Conservation (phyloP, 1,139 yeast species). For the Zygotorulaspora mrakii region DNA sequence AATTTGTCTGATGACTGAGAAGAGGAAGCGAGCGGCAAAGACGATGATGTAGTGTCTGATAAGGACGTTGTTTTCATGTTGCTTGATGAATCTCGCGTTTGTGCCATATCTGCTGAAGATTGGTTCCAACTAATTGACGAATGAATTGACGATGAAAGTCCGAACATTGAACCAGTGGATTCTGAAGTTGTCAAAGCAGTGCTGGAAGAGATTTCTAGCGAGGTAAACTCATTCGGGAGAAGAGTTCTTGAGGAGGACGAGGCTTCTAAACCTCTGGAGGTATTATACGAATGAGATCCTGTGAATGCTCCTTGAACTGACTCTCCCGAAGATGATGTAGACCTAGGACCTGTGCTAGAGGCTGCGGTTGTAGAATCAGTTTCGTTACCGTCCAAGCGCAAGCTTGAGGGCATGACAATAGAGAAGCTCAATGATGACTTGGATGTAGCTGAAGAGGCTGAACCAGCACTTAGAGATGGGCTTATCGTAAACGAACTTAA, state of each 20-base stretch:
- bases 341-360: background rate
- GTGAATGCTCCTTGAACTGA: background rate
- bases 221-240: background rate
- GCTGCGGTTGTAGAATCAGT: background rate
- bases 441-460: background rate
- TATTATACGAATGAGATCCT: background rate
- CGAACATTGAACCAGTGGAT: too few species aligned
- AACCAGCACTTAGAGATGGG: background rate
- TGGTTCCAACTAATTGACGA: background rate
- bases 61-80: background rate
- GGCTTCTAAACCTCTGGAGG: background rate
- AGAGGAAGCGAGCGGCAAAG: background rate
- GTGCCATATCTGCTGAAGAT: background rate
- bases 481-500: background rate
- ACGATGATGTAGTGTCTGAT: background rate
- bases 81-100: background rate
- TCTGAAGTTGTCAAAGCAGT: too few species aligned
- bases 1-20: too few species aligned
- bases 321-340: background rate
- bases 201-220: background rate
- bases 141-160: too few species aligned
- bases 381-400: background rate
- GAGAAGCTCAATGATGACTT: background rate
- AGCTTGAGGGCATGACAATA: slow-evolving; percentile 9
- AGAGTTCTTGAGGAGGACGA: background rate